Evolutionary conservation across 345 rosid genomes (phyloP).

Genomic region (Bruguiera sexangula): DNA sequence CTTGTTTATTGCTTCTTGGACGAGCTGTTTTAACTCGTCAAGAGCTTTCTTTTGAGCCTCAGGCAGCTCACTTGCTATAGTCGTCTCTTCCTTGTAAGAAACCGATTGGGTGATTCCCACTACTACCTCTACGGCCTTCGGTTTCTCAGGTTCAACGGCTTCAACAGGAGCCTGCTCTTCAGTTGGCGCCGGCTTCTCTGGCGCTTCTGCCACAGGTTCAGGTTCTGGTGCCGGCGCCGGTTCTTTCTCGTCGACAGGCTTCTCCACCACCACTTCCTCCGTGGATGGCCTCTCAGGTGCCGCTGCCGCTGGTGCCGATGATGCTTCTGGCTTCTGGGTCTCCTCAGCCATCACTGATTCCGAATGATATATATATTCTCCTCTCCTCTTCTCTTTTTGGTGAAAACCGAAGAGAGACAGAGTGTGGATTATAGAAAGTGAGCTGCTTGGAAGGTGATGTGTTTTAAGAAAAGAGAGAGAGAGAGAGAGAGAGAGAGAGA

Average conservation of each 20-base stretch:
- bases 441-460: neutral
- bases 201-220: conserved; percentile 23
- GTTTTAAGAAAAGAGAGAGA: neutral
- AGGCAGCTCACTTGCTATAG: conserved; percentile 25
- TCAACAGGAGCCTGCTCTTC: conserved; percentile 7
- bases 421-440: neutral
- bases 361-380: too few species aligned
- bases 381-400: too few species aligned
- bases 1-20: conserved; percentile 26
- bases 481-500: too few species aligned
- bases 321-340: conserved; percentile 36
- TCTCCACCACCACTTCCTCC: conserved; percentile 30
- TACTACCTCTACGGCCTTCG: conserved; percentile 4
- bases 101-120: conserved; percentile 14
- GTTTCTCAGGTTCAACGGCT: conserved; percentile 20
- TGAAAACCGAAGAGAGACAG: neutral
- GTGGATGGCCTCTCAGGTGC: conserved; percentile 11
- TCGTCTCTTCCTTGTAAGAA: conserved; percentile 32
- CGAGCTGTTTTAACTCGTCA: conserved; percentile 23
- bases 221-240: conserved; percentile 25
- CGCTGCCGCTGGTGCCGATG: conserved; percentile 21
- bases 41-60: conserved; percentile 29
- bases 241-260: conserved; percentile 31
- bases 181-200: neutral
- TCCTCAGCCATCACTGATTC: conserved; percentile 41